Base-by-base conservation (phyloP, 2,329 filamentous ascomycete genomes). In the Alternaria rosae region DNA sequence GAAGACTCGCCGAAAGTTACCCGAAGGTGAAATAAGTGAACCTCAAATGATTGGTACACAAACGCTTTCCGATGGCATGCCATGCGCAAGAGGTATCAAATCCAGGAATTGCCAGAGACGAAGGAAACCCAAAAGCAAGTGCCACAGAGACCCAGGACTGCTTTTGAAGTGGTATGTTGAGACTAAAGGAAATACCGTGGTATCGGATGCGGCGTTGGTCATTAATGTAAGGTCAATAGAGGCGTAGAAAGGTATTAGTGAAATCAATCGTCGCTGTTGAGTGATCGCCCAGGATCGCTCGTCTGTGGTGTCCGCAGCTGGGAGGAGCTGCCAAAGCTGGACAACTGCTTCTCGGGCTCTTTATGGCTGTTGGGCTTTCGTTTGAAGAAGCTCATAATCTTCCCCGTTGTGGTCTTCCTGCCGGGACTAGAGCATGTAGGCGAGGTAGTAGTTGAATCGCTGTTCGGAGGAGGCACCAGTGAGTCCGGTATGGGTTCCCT, bases 341-440 rank as follows among this genome's bases (percentile, higher is more conserved):
- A 78, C 8, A 77, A 68, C 43, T 76, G 74, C 61, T 76, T 78
- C 38, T 76, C 74, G 13, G 73, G 70, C 23, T 78, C 74, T 35
- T 69, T 66, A 44, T 66, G 65, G 26, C 62, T 69, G 45, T 66
- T 71, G 1, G 75, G 72, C 59, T 76, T 79, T 32, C 77, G 67
- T 52, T 74, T 78, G 68, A 79, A 79, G 47, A 79, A 77, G 53
- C 62, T 77, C 59, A 76, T 78, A 26, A 78, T 71, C 58, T 78
- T 77, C 7, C 71, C 76, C 5, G 75, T 71, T 11, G 71, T 72
- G 23, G 74, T 74, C 54, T 64, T 72, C 50, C 67, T 66, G 20
- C 70, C 68, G 2, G 74, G 75, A 47, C 74, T 76, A 25, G 67
- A 58, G 8, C 59, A 64, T 4, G 65, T 70, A 9, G 73, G 70